Conservation (phyloP, 768 basidiomycete species). For the Filobasidium floriforme region DNA sequence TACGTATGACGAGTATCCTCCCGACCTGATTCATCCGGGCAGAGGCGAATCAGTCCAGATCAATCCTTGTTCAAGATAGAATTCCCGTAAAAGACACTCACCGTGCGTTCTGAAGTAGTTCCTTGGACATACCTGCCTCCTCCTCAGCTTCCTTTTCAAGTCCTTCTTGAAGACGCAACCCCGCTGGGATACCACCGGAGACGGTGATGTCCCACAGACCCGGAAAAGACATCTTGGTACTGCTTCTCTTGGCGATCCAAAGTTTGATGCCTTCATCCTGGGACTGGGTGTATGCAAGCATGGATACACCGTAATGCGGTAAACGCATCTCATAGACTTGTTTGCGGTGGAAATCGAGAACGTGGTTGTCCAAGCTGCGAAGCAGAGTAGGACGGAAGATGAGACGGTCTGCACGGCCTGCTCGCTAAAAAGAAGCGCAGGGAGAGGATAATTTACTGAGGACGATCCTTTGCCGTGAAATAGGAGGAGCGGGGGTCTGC, state of each 20-base stretch:
- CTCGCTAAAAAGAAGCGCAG: too few species aligned
- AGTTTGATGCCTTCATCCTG: neutral
- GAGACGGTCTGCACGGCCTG: too few species aligned
- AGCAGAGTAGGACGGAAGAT: neutral
- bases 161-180: conserved; percentile 61
- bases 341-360: neutral
- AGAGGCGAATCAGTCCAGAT: too few species aligned
- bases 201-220: conserved; percentile 69
- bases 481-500: neutral
- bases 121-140: conserved; percentile 53
- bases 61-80: too few species aligned
- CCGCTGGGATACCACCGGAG: conserved; percentile 82
- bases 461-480: neutral
- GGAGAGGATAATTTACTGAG: neutral
- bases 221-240: conserved; percentile 46
- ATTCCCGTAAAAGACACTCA: too few species aligned
- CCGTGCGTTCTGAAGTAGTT: neutral
- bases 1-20: too few species aligned
- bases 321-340: neutral
- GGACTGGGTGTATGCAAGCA: neutral
- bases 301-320: neutral
- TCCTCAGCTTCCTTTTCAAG: conserved; percentile 87
- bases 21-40: too few species aligned
- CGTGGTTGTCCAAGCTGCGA: neutral
- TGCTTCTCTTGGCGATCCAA: neutral